These are phyloP conservation scores for Byssochlamys sp. DNA, from an alignment of 2,329 filamentous ascomycete species.

Conservation along the genomic window DNA sequence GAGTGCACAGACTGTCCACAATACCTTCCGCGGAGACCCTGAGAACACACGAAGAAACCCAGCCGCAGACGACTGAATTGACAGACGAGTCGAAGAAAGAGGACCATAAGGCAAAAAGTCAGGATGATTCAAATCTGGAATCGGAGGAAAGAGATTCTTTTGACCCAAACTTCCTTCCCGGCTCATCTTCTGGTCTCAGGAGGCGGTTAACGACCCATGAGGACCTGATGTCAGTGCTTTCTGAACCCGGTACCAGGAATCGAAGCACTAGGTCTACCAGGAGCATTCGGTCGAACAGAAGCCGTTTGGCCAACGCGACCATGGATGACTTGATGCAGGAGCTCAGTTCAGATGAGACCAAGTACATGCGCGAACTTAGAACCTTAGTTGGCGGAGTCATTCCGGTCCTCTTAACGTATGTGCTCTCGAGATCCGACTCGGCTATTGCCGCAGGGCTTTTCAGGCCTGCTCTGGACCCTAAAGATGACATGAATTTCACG, in stretches of 20 bases:
- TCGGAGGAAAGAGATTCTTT: slow-evolving; percentile 39
- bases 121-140: slow-evolving; percentile 14
- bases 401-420: slow-evolving; percentile 77
- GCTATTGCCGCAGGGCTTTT: slow-evolving; percentile 59
- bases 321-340: slow-evolving; percentile 69
- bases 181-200: slow-evolving; percentile 47
- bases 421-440: slow-evolving; percentile 62
- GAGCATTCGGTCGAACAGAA: slow-evolving; percentile 66
- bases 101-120: neutral
- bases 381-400: slow-evolving; percentile 92
- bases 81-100: slow-evolving; percentile 19
- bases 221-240: slow-evolving; percentile 86
- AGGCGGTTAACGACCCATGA: slow-evolving; percentile 80
- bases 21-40: slow-evolving; percentile 50
- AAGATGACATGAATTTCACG: slow-evolving; percentile 56
- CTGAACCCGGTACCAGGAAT: slow-evolving; percentile 51
- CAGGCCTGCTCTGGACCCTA: slow-evolving; percentile 43
- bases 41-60: slow-evolving; percentile 20
- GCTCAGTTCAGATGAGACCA: slow-evolving; percentile 70
- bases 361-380: slow-evolving; percentile 82
- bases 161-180: slow-evolving; percentile 33
- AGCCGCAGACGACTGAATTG: slow-evolving; percentile 7
- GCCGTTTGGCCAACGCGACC: slow-evolving; percentile 57
- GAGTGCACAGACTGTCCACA: slow-evolving; percentile 47
- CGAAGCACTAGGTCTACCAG: slow-evolving; percentile 66